These are phyloP conservation scores for Bothriochloa decipiens DNA, from an alignment of 176 grass and related monocot genomes.

Conservation along the genomic window DNA sequence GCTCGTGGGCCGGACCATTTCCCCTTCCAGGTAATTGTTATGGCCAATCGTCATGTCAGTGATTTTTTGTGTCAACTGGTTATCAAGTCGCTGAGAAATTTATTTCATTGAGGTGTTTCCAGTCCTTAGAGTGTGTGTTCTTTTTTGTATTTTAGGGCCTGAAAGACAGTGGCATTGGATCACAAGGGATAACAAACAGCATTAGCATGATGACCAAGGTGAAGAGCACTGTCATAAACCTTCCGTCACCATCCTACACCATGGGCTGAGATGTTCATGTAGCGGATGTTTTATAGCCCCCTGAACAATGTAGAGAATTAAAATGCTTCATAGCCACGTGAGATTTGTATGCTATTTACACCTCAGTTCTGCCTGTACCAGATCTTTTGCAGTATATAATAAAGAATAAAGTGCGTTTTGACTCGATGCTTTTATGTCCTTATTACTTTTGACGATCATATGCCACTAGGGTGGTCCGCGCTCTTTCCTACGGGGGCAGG, in stretches of 20 bases:
- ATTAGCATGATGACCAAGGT: conserved; percentile 99
- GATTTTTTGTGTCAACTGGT: not conserved
- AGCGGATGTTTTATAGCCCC: conserved; percentile 27
- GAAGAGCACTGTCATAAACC: conserved; percentile 96
- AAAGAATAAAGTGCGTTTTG: conserved; percentile 32
- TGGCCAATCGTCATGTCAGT: not conserved
- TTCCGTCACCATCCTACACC: conserved; percentile 86
- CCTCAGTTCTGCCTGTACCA: conserved; percentile 20
- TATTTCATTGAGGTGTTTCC: not conserved
- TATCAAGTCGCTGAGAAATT: not conserved
- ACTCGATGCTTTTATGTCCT: not conserved
- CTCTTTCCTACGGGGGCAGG: too few relatives aligned
- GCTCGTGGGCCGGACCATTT: conserved; percentile 98
- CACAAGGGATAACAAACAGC: conserved; percentile 97
- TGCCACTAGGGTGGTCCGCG: too few relatives aligned
- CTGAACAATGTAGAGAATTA: conserved; percentile 39
- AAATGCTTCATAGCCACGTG: conserved; percentile 43
- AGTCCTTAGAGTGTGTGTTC: not conserved
- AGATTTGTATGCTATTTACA: conserved; percentile 28
- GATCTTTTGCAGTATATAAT: conserved; percentile 24
- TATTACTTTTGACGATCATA: not conserved
- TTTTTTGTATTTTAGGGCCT: conserved; percentile 61
- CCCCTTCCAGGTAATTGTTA: conserved; percentile 76
- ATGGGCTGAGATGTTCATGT: conserved; percentile 69
- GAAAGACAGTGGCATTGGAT: conserved; percentile 97